These are phyloP conservation scores for Trametes maxima DNA, from an alignment of 768 basidiomycete genomes.

Conservation along the genomic window DNA sequence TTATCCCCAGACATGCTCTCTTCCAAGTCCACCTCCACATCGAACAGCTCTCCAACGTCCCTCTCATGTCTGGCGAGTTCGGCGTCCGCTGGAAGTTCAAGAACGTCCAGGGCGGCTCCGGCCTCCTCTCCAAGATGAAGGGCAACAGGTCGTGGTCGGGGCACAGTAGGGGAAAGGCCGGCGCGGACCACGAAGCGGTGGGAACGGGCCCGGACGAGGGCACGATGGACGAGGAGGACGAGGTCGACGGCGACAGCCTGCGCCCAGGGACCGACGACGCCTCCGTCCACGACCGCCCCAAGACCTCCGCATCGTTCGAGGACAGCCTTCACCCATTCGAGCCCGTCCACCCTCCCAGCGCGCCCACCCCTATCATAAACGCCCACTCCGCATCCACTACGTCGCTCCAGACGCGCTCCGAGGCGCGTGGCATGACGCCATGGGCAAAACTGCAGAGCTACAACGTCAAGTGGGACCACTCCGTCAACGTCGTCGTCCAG, in stretches of 20 bases:
- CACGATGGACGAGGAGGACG: neutral
- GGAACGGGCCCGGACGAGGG: slow-evolving; percentile 1
- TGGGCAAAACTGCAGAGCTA: slow-evolving; percentile 67
- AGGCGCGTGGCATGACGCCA: slow-evolving; percentile 60
- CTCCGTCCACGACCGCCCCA: slow-evolving; percentile 8
- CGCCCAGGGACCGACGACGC: slow-evolving; percentile 20
- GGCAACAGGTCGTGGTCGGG: slow-evolving; percentile 25
- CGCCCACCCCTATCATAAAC: slow-evolving; percentile 20
- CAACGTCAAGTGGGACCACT: slow-evolving; percentile 61
- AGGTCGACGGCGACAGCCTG: slow-evolving; percentile 14
- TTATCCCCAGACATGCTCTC: slow-evolving; percentile 65
- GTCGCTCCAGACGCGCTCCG: slow-evolving; percentile 32
- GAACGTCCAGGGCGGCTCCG: slow-evolving; percentile 48
- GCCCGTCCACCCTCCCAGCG: slow-evolving; percentile 14
- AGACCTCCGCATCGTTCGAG: slow-evolving; percentile 11
- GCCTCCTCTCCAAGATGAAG: slow-evolving; percentile 46
- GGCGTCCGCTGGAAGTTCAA: slow-evolving; percentile 74
- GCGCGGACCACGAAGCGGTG: slow-evolving; percentile 9
- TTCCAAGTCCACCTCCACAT: slow-evolving; percentile 64
- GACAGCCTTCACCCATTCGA: slow-evolving; percentile 18
- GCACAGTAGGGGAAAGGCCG: slow-evolving; percentile 23
- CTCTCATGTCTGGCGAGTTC: slow-evolving; percentile 72
- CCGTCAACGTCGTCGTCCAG: slow-evolving; percentile 58
- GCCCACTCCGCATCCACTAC: slow-evolving; percentile 5
- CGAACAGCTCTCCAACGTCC: slow-evolving; percentile 72